A percentile compares a stretch with the other conserved stretches of the same genome.
phyloP scores from a whole-genome alignment of 108 stramenopile species.

The Nitzschia putrida region DNA sequence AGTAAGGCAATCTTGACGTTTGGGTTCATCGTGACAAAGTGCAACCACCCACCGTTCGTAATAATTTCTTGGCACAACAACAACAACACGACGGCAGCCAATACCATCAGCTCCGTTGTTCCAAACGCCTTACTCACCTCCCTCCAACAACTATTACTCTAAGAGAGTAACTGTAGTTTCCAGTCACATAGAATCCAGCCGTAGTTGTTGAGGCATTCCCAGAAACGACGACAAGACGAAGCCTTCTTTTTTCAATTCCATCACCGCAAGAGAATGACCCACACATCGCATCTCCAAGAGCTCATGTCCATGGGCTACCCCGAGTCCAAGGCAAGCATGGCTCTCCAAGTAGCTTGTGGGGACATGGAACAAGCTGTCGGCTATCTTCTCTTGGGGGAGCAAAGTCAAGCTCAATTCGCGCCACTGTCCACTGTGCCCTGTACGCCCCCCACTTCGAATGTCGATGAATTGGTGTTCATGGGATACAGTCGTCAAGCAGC shows the following conservation, averaged over 20 bases:
- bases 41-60: too few relatives aligned
- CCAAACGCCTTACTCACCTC: too few relatives aligned
- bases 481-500: constrained; percentile 16
- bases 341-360: constrained; percentile 20
- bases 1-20: neutral
- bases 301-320: constrained; percentile 29
- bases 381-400: constrained; percentile 18
- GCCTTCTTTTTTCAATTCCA: neutral
- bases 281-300: constrained; percentile 3
- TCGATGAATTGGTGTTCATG: constrained; percentile 18
- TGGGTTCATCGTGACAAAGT: neutral
- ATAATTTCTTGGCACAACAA: too few relatives aligned
- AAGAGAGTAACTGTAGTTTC: too few relatives aligned
- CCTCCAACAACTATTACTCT: too few relatives aligned
- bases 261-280: neutral
- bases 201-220: too few relatives aligned
- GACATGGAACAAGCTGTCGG: constrained; percentile 34
- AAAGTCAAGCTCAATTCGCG: constrained; percentile 9
- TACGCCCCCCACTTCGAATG: neutral
- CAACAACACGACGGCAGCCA: too few relatives aligned
- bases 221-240: neutral
- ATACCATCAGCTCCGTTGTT: too few relatives aligned
- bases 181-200: too few relatives aligned
- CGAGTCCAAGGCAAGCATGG: constrained; percentile 2
- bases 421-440: neutral